A percentile compares a stretch with the other conserved stretches of the same genome.
These are phyloP conservation scores for Ilex asprella DNA, from an alignment of 257 asterid species.

Conservation along the genomic window DNA sequence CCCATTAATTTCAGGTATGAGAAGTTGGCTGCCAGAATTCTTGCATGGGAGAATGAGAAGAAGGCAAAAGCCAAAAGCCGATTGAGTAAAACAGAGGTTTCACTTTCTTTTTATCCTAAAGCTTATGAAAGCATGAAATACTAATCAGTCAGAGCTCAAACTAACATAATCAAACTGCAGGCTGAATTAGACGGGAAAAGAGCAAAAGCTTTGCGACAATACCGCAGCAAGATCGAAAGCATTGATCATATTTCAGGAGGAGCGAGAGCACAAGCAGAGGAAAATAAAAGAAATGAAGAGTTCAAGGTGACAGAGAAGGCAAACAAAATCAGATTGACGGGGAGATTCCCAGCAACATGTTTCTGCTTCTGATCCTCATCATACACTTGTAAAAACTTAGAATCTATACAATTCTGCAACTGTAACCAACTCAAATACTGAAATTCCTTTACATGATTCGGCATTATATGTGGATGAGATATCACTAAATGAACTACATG, in stretches of 20 bases:
- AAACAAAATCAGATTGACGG: conserved; percentile 61
- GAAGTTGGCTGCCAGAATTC: conserved; percentile 39
- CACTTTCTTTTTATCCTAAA: neutral
- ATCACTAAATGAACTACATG: too few relatives aligned
- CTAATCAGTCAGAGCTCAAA: neutral
- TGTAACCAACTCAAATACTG: too few relatives aligned
- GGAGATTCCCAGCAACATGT: conserved; percentile 64
- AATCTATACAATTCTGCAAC: too few relatives aligned
- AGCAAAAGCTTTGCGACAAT: conserved; percentile 33
- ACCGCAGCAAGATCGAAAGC: conserved; percentile 34
- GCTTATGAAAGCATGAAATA: neutral
- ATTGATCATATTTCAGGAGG: conserved; percentile 43
- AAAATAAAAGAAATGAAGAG: conserved; percentile 60
- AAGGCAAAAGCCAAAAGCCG: conserved; percentile 42
- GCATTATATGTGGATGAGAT: too few relatives aligned
- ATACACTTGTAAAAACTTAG: too few relatives aligned
- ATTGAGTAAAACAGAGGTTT: conserved; percentile 54
- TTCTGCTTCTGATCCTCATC: conserved; percentile 7
- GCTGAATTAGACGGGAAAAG: conserved; percentile 58
- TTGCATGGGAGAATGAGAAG: conserved; percentile 60
- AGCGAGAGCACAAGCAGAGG: conserved; percentile 48
- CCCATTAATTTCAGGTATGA: conserved; percentile 45
- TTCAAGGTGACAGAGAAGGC: conserved; percentile 60
- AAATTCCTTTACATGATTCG: too few relatives aligned
- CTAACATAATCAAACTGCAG: conserved; percentile 26